Evolutionary conservation across 371 early-diverging fungal genomes (phyloP), one percentile per base, ranked within the genome.

Genomic region (Choanephora cucurbitarum): DNA sequence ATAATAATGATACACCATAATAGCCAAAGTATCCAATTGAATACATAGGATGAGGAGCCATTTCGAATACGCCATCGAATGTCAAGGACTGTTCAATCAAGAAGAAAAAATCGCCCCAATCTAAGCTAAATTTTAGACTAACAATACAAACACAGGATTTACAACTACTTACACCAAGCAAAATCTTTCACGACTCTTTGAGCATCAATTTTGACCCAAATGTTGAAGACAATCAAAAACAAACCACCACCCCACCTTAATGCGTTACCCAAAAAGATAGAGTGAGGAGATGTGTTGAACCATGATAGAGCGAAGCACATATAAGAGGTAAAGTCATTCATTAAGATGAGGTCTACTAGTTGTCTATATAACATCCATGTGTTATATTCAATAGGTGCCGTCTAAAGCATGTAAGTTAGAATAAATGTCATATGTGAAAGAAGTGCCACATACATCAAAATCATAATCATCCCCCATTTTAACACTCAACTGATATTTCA

Each of bases 41-140:
- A 73, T 98, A 98, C 97, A 97, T 97, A 1, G 98, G 98, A 63
- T 98, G 98, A 21, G 97, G 97, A 0, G 94, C 95, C 89, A 94
- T 89, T 67, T 96, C 97, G 70, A 95, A 96, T 0, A 94, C 94
- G 28, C 95, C 95, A 71, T 95, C 93, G 64, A 94, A 94, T 0
- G 92, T 93, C 44, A 94, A 73, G 11, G 89, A 85, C 62, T 90
- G 88, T 49, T 93, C 91, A 34, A 94, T 82, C 55, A 94, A 76
- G 72, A 96, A 96, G 83, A 97, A 98, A 71, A 98, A 98, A 70
- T 97, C 97, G 39, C 97, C 98, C 97, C 97, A 97, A 72, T 97
- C 91, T 91, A 69, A 23, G 39, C 23, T 9, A 15, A 44, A 46
- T 31, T 44, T 28, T 39, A 52, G 57, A 34, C 40, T 31, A 23